Base-by-base conservation (phyloP, 2,329 filamentous ascomycete genomes). In the Apiospora aurea region DNA sequence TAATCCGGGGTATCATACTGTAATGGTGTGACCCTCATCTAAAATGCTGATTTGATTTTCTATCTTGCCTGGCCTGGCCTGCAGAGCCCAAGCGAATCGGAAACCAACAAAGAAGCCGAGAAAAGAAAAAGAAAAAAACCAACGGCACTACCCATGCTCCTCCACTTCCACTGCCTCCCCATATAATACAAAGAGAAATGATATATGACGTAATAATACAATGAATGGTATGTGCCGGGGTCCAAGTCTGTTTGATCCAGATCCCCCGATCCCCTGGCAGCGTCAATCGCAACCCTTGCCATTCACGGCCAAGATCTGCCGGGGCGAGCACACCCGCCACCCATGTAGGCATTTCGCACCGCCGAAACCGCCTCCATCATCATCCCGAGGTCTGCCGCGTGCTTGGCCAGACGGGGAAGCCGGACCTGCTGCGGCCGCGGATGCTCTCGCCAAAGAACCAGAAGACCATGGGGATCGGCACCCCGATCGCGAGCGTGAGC, bases 401-500 rank as follows among this genome's bases (percentile, higher is more conserved):
- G 10, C 53, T 61, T 0, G 67, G 67, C 67, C 18, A 38, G 4
- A 69, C 67, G 29, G 67, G 67, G 26, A 53, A 51, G 1, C 67
- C 67, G 10, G 44, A n/a, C 44, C 4, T 53, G 47, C 67, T 69
- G 14, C 44, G 44, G 26, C 46, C 34, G 26, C 67, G 67, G 46
- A 69, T 46, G 8, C 29, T 16, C 21, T 46, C 44, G 2, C 67
- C 67, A 34, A 69, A 69, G 46, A 49, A 49, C 78, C 79, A 83
- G 46, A 82, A 73, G 44, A 82, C 69, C 47, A 86, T 81, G 4
- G 86, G 85, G 38, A 82, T 84, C 2, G 85, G 81, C 21, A 86
- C 76, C 0, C 85, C 86, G 66, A 90, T 75, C 0, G 77, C 86
- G 24, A 90, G 79, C 0, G 84, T 85, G 47, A 89, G 80, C 72